Conservation (phyloP, 2,329 filamentous ascomycete genomes). For the Phaeophleospora eucalypticola region DNA sequence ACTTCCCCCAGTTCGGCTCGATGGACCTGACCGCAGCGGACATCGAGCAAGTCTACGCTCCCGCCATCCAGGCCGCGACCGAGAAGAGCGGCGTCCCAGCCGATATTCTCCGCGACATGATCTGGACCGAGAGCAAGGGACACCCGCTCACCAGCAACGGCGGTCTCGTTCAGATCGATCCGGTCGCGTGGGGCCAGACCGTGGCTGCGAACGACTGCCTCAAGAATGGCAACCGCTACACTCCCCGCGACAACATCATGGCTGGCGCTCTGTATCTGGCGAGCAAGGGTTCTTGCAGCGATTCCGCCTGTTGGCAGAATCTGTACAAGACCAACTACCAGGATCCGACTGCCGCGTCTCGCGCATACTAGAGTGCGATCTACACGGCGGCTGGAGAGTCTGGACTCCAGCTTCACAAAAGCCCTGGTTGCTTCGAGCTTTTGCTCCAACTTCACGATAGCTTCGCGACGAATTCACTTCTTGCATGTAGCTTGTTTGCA, state of each 20-base stretch:
- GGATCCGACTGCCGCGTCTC: neutral
- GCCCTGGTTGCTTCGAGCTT: neutral
- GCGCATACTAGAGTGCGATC: too few relatives aligned
- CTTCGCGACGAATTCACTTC: too few relatives aligned
- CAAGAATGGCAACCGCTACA: constrained; percentile 1
- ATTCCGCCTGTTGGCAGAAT: neutral
- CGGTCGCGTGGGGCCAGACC: constrained; percentile 1
- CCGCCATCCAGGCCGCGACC: constrained; percentile 10
- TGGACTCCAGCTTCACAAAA: neutral
- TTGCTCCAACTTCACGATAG: neutral
- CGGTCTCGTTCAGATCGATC: constrained; percentile 6
- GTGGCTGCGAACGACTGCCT: neutral
- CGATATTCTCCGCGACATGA: constrained; percentile 13
- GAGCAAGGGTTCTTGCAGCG: neutral
- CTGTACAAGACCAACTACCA: neutral
- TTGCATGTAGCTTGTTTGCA: too few relatives aligned
- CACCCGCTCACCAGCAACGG: constrained; percentile 10
- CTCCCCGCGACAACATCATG: constrained; percentile 1
- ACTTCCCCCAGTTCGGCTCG: constrained; percentile 12
- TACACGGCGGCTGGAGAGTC: too few relatives aligned
- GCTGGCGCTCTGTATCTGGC: constrained; percentile 2
- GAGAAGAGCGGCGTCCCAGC: constrained; percentile 10
- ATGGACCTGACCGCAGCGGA: constrained; percentile 16
- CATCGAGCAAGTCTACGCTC: constrained; percentile 12
- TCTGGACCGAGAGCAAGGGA: constrained; percentile 16